Evolutionary conservation across 177 flowering plant genomes (phyloP).

Genomic region (Telopea speciosissima): DNA sequence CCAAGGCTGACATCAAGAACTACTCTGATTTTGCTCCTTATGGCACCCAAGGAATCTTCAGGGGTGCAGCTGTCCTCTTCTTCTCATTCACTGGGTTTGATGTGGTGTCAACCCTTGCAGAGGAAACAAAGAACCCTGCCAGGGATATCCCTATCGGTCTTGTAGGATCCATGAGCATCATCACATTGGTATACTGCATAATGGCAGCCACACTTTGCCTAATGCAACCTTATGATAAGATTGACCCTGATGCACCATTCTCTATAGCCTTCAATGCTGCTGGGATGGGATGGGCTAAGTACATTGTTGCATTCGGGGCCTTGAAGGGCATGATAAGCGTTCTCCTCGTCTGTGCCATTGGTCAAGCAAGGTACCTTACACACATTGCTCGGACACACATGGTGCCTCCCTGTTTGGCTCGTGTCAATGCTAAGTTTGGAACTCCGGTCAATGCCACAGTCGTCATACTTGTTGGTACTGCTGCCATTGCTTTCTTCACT

Average conservation of each 20-base stretch:
- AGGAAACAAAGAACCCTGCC: constrained; percentile 31
- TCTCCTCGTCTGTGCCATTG: constrained; percentile 23
- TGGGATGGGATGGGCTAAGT: constrained; percentile 39
- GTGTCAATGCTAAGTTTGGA: constrained; percentile 26
- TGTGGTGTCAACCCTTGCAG: constrained; percentile 38
- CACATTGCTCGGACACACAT: constrained; percentile 40
- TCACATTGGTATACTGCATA: constrained; percentile 21
- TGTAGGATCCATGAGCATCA: constrained; percentile 29
- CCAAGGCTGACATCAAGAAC: constrained; percentile 35
- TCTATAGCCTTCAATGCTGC: constrained; percentile 33
- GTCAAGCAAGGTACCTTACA: constrained; percentile 39
- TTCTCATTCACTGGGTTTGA: constrained; percentile 37
- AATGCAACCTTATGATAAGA: constrained; percentile 23
- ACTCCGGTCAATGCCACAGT: constrained; percentile 45
- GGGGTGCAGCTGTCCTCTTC: constrained; percentile 28
- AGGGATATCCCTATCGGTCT: constrained; percentile 41
- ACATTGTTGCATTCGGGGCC: constrained; percentile 30
- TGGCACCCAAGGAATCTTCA: constrained; percentile 26
- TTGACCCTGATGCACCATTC: constrained; percentile 33
- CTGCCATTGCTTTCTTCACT: constrained; percentile 39
- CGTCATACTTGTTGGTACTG: constrained; percentile 24
- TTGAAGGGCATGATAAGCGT: constrained; percentile 35
- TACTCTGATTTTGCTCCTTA: constrained; percentile 18
- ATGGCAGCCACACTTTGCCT: constrained; percentile 29
- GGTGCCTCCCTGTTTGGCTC: constrained; percentile 41